Conservation (phyloP, 2,329 filamentous ascomycete genomes). For the Aureobasidium sp. region DNA sequence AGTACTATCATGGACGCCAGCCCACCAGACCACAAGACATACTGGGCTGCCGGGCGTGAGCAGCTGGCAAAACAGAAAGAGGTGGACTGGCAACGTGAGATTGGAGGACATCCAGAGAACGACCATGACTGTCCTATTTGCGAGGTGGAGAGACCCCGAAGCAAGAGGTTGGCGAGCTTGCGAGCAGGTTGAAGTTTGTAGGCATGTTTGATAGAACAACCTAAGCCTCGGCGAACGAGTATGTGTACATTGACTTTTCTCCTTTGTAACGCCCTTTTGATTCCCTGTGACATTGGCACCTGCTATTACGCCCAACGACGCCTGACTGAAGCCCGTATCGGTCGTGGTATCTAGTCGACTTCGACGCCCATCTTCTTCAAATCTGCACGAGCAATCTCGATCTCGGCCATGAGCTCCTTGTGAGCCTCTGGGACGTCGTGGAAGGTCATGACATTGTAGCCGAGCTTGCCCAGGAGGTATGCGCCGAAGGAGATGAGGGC, state of each 20-base stretch:
- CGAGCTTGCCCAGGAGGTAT: conserved; percentile 84
- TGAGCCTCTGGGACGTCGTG: conserved; percentile 91
- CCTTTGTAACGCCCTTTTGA: background rate
- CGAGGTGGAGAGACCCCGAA: conserved; percentile 18
- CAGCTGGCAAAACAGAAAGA: conserved; percentile 4
- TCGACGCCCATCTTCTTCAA: conserved; percentile 66
- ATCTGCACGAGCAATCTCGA: conserved; percentile 66
- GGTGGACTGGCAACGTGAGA: conserved; percentile 7
- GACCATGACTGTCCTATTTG: conserved; percentile 23
- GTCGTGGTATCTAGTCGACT: conserved; percentile 52
- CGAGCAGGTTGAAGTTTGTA: conserved; percentile 8
- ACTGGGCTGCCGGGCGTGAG: background rate
- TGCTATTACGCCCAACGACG: background rate
- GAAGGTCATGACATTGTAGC: conserved; percentile 89
- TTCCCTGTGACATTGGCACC: background rate
- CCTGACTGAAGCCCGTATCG: background rate
- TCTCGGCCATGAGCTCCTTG: conserved; percentile 79
- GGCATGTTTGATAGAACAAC: conserved; percentile 5
- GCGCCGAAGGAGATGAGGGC: conserved; percentile 82
- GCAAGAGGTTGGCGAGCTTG: conserved; percentile 18
- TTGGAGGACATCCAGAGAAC: conserved; percentile 19
- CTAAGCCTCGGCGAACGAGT: conserved; percentile 3
- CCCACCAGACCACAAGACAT: conserved; percentile 18
- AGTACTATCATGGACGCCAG: conserved; percentile 25
- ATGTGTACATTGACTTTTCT: background rate